These are phyloP conservation scores for Acanthamoeba healyi DNA, from an alignment of 208 protist genomes.

Conservation along the genomic window DNA sequence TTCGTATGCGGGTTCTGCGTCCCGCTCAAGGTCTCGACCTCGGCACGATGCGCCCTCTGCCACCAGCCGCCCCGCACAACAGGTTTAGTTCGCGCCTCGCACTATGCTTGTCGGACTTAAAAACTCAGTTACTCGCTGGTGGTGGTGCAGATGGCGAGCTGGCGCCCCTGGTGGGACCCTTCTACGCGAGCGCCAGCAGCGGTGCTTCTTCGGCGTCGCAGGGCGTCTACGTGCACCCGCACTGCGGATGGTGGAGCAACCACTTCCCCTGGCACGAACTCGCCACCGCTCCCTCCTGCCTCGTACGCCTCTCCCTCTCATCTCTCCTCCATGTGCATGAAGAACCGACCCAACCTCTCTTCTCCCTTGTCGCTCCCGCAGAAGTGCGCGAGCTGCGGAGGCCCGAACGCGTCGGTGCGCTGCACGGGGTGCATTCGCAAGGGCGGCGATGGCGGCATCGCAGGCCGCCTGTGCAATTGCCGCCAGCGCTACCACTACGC, in stretches of 20 bases:
- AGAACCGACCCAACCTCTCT: too few species aligned
- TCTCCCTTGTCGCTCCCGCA: too few species aligned
- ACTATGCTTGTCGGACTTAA: too few species aligned
- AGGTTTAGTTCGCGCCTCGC: neutral
- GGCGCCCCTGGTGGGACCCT: neutral
- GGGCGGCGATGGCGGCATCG: too few species aligned
- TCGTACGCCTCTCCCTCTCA: neutral
- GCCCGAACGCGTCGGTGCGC: too few species aligned
- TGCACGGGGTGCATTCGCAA: too few species aligned
- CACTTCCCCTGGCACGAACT: neutral
- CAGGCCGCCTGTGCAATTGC: too few species aligned
- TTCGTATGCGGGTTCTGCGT: slow-evolving; percentile 18
- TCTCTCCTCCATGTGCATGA: too few species aligned
- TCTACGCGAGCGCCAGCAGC: neutral
- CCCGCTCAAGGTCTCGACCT: neutral
- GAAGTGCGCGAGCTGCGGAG: too few species aligned
- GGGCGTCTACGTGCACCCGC: slow-evolving; percentile 10
- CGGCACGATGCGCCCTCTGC: neutral
- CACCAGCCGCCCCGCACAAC: neutral
- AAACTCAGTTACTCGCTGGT: too few species aligned
- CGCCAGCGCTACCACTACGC: too few species aligned
- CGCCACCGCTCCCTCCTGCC: neutral
- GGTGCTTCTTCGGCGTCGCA: too few species aligned
- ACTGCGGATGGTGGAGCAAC: slow-evolving; percentile 20
- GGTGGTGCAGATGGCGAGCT: neutral